Percentiles rank a stretch among this genome's conserved stretches.
Evolutionary conservation across 345 rosid genomes (phyloP).

Genomic region (Moricandia arvensis): DNA sequence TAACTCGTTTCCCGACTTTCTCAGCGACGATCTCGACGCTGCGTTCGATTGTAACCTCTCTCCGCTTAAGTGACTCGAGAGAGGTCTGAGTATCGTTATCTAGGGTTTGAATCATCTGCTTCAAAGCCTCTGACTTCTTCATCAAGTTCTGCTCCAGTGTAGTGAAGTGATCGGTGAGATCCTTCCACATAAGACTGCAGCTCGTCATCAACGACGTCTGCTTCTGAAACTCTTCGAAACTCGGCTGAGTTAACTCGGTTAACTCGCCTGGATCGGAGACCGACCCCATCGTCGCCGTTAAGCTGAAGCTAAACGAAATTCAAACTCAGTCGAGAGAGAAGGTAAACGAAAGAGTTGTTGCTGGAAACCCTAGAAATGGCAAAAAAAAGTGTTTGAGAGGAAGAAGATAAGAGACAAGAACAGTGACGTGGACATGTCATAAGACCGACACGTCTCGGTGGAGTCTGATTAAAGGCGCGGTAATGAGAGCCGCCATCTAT

Average conservation of each 20-base stretch:
- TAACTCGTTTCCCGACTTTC: slow-evolving; percentile 52
- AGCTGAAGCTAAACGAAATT: not conserved
- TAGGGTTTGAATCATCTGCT: slow-evolving; percentile 63
- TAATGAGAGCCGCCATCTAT: slow-evolving; percentile 22
- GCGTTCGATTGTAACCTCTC: slow-evolving; percentile 83
- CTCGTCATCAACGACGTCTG: slow-evolving; percentile 92
- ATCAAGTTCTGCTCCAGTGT: slow-evolving; percentile 71
- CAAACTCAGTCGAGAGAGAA: slow-evolving; percentile 5
- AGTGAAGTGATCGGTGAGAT: slow-evolving; percentile 94
- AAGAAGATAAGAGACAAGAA: slow-evolving; percentile 35
- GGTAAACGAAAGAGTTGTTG: slow-evolving; percentile 5
- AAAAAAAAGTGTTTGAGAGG: slow-evolving; percentile 14
- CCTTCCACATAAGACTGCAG: slow-evolving; percentile 97
- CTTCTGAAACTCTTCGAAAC: slow-evolving; percentile 92
- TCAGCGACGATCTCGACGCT: slow-evolving; percentile 73
- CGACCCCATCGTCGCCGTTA: slow-evolving; percentile 66
- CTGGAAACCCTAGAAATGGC: slow-evolving; percentile 42
- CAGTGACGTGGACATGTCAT: slow-evolving; percentile 48
- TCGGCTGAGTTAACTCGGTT: slow-evolving; percentile 71
- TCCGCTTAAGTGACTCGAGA: slow-evolving; percentile 65
- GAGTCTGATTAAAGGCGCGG: slow-evolving; percentile 36
- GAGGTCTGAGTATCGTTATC: slow-evolving; percentile 74
- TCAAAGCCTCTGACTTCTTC: slow-evolving; percentile 77
- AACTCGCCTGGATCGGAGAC: slow-evolving; percentile 94
- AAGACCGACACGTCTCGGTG: slow-evolving; percentile 46